Conservation (phyloP, 345 rosid species). For the Syzygium aromaticum region DNA sequence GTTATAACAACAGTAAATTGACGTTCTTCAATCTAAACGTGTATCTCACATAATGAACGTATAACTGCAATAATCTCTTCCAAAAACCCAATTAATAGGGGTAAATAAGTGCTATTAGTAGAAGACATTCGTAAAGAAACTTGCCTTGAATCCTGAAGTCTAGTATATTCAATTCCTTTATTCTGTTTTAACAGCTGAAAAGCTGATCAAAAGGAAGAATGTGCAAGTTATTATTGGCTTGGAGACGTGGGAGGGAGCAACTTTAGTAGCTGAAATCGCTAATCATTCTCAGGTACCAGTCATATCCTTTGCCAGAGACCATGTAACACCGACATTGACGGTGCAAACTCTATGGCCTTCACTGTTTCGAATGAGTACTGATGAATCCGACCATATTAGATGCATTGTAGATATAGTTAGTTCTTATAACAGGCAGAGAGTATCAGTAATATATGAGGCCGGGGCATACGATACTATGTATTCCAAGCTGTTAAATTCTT, state of each 20-base stretch:
- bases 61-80: background rate
- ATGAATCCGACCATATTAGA: constrained; percentile 17
- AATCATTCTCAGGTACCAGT: constrained; percentile 24
- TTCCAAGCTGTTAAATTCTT: constrained; percentile 12
- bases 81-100: background rate
- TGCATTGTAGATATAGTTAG: constrained; percentile 29
- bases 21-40: background rate
- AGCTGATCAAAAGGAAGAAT: constrained; percentile 19
- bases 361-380: constrained; percentile 24
- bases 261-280: constrained; percentile 28
- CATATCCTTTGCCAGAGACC: constrained; percentile 28
- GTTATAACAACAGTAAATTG: background rate
- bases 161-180: background rate
- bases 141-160: background rate
- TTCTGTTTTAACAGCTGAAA: constrained; percentile 16
- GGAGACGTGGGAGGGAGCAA: constrained; percentile 42
- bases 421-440: constrained; percentile 29
- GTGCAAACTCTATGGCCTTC: background rate
- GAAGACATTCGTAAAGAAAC: background rate
- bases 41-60: background rate
- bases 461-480: constrained; percentile 15
- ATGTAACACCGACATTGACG: constrained; percentile 29
- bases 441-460: constrained; percentile 31
- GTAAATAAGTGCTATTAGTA: background rate
- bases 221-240: constrained; percentile 33